These are phyloP conservation scores for Tuctoria greenei DNA, from an alignment of 176 grass and related monocot species.

Conservation along the genomic window DNA sequence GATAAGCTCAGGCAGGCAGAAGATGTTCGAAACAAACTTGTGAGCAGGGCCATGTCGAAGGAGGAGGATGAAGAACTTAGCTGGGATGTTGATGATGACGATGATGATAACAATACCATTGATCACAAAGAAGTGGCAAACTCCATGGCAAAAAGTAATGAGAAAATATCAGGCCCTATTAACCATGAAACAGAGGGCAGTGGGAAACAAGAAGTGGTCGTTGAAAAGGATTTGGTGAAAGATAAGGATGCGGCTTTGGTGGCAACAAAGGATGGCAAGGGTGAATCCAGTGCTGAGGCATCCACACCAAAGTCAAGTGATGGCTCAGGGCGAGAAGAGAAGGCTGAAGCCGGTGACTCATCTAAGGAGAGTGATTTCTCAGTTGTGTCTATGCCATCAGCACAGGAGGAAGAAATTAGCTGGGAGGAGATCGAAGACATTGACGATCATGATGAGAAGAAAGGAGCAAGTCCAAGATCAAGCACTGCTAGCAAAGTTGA, in stretches of 20 bases:
- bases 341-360: slow-evolving; percentile 31
- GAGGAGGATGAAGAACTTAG: slow-evolving; percentile 79
- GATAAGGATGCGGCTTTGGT: slow-evolving; percentile 19
- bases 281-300: slow-evolving; percentile 40
- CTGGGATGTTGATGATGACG: slow-evolving; percentile 81
- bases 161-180: slow-evolving; percentile 19
- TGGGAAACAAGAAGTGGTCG: slow-evolving; percentile 25
- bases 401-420: slow-evolving; percentile 76
- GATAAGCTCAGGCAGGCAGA: slow-evolving; percentile 85
- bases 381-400: slow-evolving; percentile 45
- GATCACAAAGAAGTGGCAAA: slow-evolving; percentile 34
- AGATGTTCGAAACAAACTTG: slow-evolving; percentile 82
- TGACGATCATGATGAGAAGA: slow-evolving; percentile 67
- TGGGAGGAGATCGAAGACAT: slow-evolving; percentile 87
- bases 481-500: slow-evolving; percentile 51
- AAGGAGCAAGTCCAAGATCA: slow-evolving; percentile 28
- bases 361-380: slow-evolving; percentile 58
- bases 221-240: background rate
- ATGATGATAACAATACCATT: slow-evolving; percentile 33
- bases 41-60: slow-evolving; percentile 66
- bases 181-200: slow-evolving; percentile 20
- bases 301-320: slow-evolving; percentile 49
- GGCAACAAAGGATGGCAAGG: slow-evolving; percentile 35
- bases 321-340: slow-evolving; percentile 26
- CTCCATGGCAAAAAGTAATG: slow-evolving; percentile 34